A percentile compares a stretch with the other conserved stretches of the same genome.
phyloP scores from a whole-genome alignment of 768 basidiomycete genomes.

The Suillus paluster region DNA sequence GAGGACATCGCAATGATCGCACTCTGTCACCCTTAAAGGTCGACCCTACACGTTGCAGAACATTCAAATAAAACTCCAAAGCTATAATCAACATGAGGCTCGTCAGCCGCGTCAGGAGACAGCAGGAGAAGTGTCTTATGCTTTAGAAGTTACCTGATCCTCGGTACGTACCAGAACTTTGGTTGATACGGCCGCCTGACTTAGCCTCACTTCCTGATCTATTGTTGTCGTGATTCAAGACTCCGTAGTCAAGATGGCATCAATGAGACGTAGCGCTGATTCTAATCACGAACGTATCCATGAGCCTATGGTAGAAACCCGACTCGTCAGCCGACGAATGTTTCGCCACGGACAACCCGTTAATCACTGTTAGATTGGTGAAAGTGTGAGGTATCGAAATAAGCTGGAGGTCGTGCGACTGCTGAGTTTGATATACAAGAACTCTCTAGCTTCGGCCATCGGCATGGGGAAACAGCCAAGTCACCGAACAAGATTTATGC shows the following conservation, averaged over 20 bases:
- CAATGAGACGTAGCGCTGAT: constrained; percentile 51
- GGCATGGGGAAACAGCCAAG: not conserved
- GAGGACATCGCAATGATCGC: not conserved
- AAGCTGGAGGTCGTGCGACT: not conserved
- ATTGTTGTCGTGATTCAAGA: not conserved
- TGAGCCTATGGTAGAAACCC: constrained; percentile 69
- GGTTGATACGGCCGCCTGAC: not conserved
- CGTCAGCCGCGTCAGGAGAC: not conserved
- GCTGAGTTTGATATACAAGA: not conserved
- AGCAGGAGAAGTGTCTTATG: not conserved
- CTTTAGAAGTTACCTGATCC: not conserved
- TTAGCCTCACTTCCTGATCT: not conserved
- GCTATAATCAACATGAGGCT: not conserved
- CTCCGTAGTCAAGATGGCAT: not conserved
- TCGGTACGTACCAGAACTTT: not conserved
- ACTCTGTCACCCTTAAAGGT: not conserved
- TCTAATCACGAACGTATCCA: constrained; percentile 95
- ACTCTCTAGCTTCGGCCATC: not conserved
- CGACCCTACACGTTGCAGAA: not conserved
- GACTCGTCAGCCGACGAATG: not conserved
- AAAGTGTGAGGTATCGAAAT: not conserved
- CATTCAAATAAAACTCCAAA: not conserved
- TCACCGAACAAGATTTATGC: not conserved
- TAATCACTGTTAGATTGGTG: not conserved
- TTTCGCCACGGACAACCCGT: not conserved